Base-by-base conservation (phyloP, 2,329 filamentous ascomycete genomes). In the Ophiocordyceps sinensis region DNA sequence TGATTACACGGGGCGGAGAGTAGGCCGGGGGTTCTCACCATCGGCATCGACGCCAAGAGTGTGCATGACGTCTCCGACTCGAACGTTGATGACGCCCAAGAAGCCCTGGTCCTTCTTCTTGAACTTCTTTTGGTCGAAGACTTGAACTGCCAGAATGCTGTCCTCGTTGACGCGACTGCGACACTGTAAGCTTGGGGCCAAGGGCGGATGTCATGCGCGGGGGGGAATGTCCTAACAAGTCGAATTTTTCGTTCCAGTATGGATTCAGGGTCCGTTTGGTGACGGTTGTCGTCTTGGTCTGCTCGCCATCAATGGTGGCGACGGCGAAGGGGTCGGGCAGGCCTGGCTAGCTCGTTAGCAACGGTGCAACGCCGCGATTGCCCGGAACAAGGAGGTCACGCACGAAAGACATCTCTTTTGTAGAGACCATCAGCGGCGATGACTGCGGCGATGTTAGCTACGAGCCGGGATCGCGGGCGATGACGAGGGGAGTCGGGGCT, bases 61-160 rank as follows among this genome's bases (percentile, higher is more conserved):
- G 26, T 59, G 57, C 52, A 98, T 86, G 32, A 91, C 83, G 70
- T 93, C 88, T 53, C 91, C 91, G 51, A 98, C 82, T 44, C 88
- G 82, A 53, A 98, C 83, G 60, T 98, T 98, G 57, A 98, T 95
- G 41, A 98, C 91, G 43, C 91, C 91, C 7, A 98, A 72, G 58
- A 98, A 98, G 9, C 91, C 91, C 61, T 98, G 91, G 53, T 98
- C 91, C 86, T 96, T 98, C 77, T 98, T 98, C 73, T 98, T 98
- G 69, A 98, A 98, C 68, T 98, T 98, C 71, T 95, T 95, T 66
- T 98, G 91, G 64, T 98, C 91, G 59, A 98, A 98, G 42, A 98
- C 94, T 60, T 98, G 91, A 37, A 98, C 88, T 8, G 91, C 91
- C 38, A 98, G 73, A 56, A 98, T 95, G 61, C 88, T 94, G 56